These are phyloP conservation scores for Coemansia umbellata DNA, from an alignment of 192 early-diverging fungal species.

Conservation along the genomic window DNA sequence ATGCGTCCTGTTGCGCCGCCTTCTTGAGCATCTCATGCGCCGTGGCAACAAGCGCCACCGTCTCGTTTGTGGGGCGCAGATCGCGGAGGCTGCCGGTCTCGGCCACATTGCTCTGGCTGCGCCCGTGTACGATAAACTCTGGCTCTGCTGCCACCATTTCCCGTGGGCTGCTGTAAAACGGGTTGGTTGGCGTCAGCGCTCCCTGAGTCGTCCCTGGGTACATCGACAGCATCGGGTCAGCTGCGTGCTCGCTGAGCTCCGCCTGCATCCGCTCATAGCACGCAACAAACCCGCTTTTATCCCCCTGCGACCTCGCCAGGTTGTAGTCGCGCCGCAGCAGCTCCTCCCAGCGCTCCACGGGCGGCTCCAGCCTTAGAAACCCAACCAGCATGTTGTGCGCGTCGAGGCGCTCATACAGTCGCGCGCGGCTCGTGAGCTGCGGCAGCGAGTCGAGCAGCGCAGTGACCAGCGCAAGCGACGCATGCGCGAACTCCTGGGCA, in stretches of 20 bases:
- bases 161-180: constrained; percentile 10
- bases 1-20: no score
- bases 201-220: no score
- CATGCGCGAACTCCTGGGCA: constrained; percentile 16
- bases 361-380: constrained; percentile 24
- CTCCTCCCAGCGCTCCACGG: constrained; percentile 40
- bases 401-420: constrained; percentile 32
- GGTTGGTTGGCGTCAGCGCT: constrained; percentile 8
- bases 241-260: neutral
- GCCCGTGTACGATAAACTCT: constrained; percentile 17
- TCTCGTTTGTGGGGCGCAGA: constrained; percentile 14
- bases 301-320: constrained; percentile 35
- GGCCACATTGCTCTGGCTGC: constrained; percentile 32
- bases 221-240: constrained; percentile 5
- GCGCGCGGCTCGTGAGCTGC: constrained; percentile 25
- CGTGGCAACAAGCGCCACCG: constrained; percentile 15
- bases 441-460: constrained; percentile 16
- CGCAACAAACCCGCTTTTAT: constrained; percentile 28
- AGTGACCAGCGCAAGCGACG: constrained; percentile 28
- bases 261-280: constrained; percentile 31
- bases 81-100: constrained; percentile 42
- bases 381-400: constrained; percentile 29
- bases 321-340: constrained; percentile 43
- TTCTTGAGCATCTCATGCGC: constrained; percentile 20
- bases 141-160: neutral